Base-by-base conservation (phyloP, 2,329 filamentous ascomycete species). In the Xylariaceae sp. region DNA sequence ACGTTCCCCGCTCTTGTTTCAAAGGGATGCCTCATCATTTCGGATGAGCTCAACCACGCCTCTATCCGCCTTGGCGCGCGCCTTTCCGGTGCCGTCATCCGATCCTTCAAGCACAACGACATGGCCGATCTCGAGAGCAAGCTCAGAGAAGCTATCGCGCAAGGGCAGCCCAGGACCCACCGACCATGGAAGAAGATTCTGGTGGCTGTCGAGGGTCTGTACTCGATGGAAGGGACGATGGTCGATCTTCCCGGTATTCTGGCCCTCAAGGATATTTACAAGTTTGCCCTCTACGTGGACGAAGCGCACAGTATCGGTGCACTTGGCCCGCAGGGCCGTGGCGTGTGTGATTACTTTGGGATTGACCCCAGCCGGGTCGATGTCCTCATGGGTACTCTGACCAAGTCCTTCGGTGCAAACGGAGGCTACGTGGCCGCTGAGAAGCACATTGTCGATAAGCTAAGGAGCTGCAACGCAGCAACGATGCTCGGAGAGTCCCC, bases 161-260 rank as follows among this genome's bases (percentile, higher is more conserved):
- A 97, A 66, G 92, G 92, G 31, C 92, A 98, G 61, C 92, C 92
- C 37, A 85, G 92, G 50, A 98, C 90, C n/a, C 92, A 98, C 64
- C 85, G 92, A 19, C 92, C 92, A 1, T 98, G 92, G 92, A 96
- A 94, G 74, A 98, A 97, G 78, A 97, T 98, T 44, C 65, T 98
- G 36, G 86, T 98, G 31, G 89, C 90, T 26, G 87, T 98, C 26
- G 92, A 98, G 63, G 92, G 92, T 53, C 76, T 98, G 14, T 98
- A 98, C 73, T 97, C 90, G 1, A 98, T 98, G 92, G 92, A 98
- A 68, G 92, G 92, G 34, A 96, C 89, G 50, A 94, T 98, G 86
- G 92, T 87, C 65, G 92, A 98, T 61, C 76, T 98, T n/a, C 92
- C 92, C 1, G 87, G 87, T 45, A 71, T 98, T 35, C 68, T 98